Evolutionary conservation across 768 basidiomycete species (phyloP).

Genomic region (Galerina sulciceps): DNA sequence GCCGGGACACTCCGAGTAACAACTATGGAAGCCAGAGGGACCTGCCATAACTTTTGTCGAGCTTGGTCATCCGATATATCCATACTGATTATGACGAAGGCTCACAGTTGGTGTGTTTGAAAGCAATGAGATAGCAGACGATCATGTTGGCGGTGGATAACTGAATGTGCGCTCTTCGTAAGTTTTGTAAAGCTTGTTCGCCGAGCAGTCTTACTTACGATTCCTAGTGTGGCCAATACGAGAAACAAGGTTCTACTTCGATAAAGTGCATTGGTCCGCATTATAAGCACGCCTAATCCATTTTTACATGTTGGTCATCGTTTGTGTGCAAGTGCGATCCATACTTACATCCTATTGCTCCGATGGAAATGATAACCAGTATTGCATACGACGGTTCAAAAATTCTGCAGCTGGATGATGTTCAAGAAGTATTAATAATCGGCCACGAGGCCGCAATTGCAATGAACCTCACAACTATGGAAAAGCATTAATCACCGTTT

Average conservation of each 20-base stretch:
- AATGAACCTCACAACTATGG: conserved; percentile 6
- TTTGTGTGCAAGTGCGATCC: neutral
- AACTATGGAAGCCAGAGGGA: neutral
- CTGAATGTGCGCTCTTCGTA: neutral
- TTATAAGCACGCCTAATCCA: conserved; percentile 9
- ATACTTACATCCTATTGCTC: conserved; percentile 3
- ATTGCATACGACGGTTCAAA: neutral
- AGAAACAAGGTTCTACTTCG: conserved; percentile 5
- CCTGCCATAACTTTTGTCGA: too few species aligned
- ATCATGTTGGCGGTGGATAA: conserved; percentile 4
- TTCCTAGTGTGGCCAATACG: neutral
- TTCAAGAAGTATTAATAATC: neutral
- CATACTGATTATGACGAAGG: neutral
- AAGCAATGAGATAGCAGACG: conserved; percentile 7
- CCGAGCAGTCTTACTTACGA: neutral
- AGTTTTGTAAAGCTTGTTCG: too few species aligned
- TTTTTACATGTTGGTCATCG: neutral
- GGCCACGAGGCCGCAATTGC: neutral
- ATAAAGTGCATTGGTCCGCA: conserved; percentile 16
- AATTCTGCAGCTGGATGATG: neutral
- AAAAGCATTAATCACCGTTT: neutral
- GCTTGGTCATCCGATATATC: neutral
- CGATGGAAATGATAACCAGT: neutral
- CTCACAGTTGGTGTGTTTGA: neutral
- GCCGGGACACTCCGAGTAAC: neutral